phyloP scores from a whole-genome alignment of 2,329 filamentous ascomycete species.

The Diaporthe destruens region DNA sequence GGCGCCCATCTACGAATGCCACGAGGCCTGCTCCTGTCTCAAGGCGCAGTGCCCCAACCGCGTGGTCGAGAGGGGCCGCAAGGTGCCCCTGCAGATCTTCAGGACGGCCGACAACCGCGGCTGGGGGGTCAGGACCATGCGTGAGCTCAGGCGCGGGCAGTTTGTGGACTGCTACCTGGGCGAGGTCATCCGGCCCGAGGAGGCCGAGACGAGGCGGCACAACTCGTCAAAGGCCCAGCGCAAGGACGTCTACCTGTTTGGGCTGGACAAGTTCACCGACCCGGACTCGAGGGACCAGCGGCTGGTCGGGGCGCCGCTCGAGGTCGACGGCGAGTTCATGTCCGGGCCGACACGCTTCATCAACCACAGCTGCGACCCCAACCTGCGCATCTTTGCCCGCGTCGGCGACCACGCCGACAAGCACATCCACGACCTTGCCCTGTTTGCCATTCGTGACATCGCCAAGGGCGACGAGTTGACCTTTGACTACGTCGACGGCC shows the following conservation, averaged over 20 bases:
- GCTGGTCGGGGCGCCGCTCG: slow-evolving; percentile 67
- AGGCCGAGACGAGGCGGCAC: slow-evolving; percentile 75
- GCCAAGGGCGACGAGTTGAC: slow-evolving; percentile 76
- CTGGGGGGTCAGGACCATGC: slow-evolving; percentile 79
- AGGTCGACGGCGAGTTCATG: slow-evolving; percentile 80
- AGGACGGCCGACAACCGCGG: slow-evolving; percentile 75
- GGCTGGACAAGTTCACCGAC: slow-evolving; percentile 83
- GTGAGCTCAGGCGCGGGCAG: slow-evolving; percentile 76
- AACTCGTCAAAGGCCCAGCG: slow-evolving; percentile 66
- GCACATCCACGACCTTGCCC: slow-evolving; percentile 79
- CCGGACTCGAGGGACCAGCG: slow-evolving; percentile 66
- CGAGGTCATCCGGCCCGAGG: slow-evolving; percentile 72
- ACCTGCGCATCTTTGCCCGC: slow-evolving; percentile 82
- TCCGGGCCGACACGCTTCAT: slow-evolving; percentile 85
- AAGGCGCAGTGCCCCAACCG: slow-evolving; percentile 74
- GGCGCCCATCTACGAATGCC: slow-evolving; percentile 83
- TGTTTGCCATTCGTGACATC: slow-evolving; percentile 80
- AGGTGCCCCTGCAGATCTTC: slow-evolving; percentile 81
- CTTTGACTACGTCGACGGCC: slow-evolving; percentile 82
- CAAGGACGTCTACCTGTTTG: slow-evolving; percentile 86
- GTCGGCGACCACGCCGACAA: slow-evolving; percentile 82
- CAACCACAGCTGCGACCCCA: slow-evolving; percentile 85
- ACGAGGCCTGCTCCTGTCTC: slow-evolving; percentile 76
- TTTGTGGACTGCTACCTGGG: slow-evolving; percentile 86
- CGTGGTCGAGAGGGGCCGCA: slow-evolving; percentile 80